Evolutionary conservation across 1,284 basidiomycete genomes (phyloP).

Genomic region (Sporisorium iseilematis-ciliati): DNA sequence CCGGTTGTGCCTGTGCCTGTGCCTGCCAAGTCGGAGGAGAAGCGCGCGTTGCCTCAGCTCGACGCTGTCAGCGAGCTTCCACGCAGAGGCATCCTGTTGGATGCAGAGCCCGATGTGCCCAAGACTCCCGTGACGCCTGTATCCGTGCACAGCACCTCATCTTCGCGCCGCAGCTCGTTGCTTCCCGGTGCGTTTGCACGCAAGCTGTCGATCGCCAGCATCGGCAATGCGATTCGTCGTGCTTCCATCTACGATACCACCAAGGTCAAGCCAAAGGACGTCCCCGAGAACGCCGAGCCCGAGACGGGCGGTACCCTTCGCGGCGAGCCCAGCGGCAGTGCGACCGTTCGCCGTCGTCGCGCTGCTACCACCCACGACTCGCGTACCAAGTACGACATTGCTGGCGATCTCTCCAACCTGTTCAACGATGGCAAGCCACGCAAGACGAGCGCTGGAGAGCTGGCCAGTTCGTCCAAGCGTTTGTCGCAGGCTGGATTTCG

Average conservation of each 20-base stretch:
- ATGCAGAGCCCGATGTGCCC: constrained; percentile 15
- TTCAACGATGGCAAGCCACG: constrained; percentile 32
- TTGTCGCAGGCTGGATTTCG: constrained; percentile 23
- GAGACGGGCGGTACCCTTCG: not conserved
- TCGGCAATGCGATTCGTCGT: constrained; percentile 38
- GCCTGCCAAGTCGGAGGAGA: not conserved
- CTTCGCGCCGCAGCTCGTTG: constrained; percentile 26
- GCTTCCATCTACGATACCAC: constrained; percentile 39
- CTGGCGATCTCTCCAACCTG: constrained; percentile 19
- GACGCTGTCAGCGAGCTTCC: not conserved
- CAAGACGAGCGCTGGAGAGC: constrained; percentile 9
- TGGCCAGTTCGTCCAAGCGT: not conserved
- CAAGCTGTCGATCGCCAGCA: constrained; percentile 45
- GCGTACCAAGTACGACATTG: constrained; percentile 43
- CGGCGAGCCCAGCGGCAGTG: not conserved
- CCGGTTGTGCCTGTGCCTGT: constrained; percentile 1
- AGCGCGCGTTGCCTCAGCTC: not conserved
- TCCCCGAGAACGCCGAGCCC: not conserved
- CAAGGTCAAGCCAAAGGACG: constrained; percentile 31
- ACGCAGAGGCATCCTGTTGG: not conserved
- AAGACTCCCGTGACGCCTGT: constrained; percentile 23
- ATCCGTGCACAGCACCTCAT: constrained; percentile 20
- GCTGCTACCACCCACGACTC: constrained; percentile 21
- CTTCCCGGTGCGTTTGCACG: constrained; percentile 22
- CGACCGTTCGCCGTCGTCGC: constrained; percentile 12